A percentile compares a stretch with the other conserved stretches of the same genome.
These are phyloP conservation scores for Calonectria montana DNA, from an alignment of 2,329 filamentous ascomycete genomes.

Conservation along the genomic window DNA sequence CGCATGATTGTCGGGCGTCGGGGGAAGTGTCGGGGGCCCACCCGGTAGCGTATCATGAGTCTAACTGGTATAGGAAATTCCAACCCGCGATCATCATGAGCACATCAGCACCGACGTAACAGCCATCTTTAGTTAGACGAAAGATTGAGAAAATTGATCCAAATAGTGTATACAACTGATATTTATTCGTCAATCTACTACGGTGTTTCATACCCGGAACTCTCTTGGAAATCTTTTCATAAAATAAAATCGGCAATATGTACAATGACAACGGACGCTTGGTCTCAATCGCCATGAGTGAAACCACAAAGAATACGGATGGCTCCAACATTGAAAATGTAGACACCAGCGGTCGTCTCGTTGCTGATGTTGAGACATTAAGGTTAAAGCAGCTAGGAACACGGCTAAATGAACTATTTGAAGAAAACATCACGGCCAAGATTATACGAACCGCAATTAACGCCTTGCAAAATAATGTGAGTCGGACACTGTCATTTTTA, in stretches of 20 bases:
- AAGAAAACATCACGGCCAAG: conserved; percentile 36
- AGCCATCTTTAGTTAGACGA: no score
- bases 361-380: not conserved
- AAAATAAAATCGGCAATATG: not conserved
- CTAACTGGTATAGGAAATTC: conserved; percentile 8
- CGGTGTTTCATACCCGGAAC: no score
- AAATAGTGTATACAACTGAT: not conserved
- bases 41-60: not conserved
- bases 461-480: conserved; percentile 29
- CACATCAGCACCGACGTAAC: not conserved
- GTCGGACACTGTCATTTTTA: rapidly evolving
- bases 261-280: not conserved
- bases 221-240: not conserved
- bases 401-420: conserved; percentile 23
- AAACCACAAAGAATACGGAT: not conserved
- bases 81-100: not conserved
- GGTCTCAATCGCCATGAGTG: not conserved
- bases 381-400: not conserved
- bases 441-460: conserved; percentile 27
- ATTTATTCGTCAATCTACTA: conserved; percentile 2
- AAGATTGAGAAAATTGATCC: not conserved
- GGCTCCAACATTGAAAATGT: not conserved
- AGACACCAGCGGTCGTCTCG: not conserved
- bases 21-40: conserved; percentile 2
- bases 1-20: conserved; percentile 12